Percentiles rank a stretch among this genome's conserved stretches.
phyloP scores from a whole-genome alignment of 2,329 filamentous ascomycete species.

The Colletotrichum tamarilloi region DNA sequence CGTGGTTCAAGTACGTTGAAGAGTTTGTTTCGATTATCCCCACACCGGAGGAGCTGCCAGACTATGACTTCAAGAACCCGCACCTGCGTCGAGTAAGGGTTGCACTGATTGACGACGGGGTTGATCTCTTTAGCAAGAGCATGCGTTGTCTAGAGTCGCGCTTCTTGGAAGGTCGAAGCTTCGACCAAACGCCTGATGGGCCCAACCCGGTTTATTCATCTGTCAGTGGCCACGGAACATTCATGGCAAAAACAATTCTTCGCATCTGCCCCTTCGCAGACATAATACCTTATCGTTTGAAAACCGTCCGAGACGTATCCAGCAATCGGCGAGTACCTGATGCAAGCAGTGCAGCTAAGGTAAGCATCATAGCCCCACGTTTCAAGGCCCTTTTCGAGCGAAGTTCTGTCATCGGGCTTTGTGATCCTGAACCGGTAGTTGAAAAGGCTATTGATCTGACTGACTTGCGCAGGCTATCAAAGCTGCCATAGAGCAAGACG shows the following conservation, averaged over 20 bases:
- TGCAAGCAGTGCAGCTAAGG: background rate
- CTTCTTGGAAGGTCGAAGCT: conserved; percentile 42
- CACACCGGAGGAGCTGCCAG: background rate
- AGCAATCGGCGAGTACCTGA: background rate
- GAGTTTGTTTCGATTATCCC: background rate
- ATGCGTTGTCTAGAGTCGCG: conserved; percentile 36
- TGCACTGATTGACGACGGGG: conserved; percentile 53
- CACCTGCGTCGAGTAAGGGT: conserved; percentile 39
- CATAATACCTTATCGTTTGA: conserved; percentile 39
- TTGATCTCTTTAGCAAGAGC: conserved; percentile 41
- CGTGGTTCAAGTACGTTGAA: background rate
- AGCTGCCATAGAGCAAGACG: conserved; percentile 36
- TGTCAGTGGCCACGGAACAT: conserved; percentile 40
- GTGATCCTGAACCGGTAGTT: too few species aligned
- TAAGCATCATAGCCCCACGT: background rate
- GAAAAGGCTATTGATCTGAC: background rate
- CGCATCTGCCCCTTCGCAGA: conserved; percentile 40
- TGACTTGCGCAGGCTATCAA: conserved; percentile 35
- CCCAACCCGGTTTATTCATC: conserved; percentile 43
- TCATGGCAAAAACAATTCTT: conserved; percentile 42
- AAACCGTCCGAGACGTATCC: conserved; percentile 18
- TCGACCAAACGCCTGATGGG: conserved; percentile 34
- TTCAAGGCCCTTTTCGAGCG: background rate
- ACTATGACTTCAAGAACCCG: background rate
- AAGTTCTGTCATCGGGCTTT: background rate